Conservation (phyloP, 2,329 filamentous ascomycete genomes). For the Amauroascus verrucosus region DNA sequence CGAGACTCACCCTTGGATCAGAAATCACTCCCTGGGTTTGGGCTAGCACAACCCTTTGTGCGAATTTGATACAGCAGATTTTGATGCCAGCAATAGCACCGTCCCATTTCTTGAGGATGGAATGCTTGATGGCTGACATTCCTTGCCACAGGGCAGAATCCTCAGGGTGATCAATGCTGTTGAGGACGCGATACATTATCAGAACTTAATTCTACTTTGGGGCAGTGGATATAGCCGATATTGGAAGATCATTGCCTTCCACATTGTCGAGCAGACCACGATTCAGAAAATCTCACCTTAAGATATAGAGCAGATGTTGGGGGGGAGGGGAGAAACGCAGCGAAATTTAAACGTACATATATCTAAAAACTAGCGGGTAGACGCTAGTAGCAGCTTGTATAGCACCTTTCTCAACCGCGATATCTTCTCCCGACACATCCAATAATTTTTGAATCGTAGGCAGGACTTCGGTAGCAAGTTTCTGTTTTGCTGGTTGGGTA, state of each 20-base stretch:
- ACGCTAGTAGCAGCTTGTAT: slow-evolving; percentile 85
- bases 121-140: slow-evolving; percentile 79
- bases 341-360: slow-evolving; percentile 62
- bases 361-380: slow-evolving; percentile 82
- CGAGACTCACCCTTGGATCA: slow-evolving; percentile 64
- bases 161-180: slow-evolving; percentile 75
- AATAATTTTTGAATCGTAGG: slow-evolving; percentile 63
- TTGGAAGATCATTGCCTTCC: neutral
- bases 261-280: neutral
- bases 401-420: slow-evolving; percentile 69
- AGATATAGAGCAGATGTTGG: slow-evolving; percentile 14
- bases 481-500: slow-evolving; percentile 65
- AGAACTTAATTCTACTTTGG: slow-evolving; percentile 12
- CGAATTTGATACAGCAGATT: slow-evolving; percentile 95
- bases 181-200: slow-evolving; percentile 5
- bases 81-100: slow-evolving; percentile 62
- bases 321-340: slow-evolving; percentile 2
- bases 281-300: neutral
- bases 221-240: neutral
- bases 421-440: slow-evolving; percentile 64
- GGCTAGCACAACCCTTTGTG: slow-evolving; percentile 81
- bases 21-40: slow-evolving; percentile 75
- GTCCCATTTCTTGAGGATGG: slow-evolving; percentile 83
- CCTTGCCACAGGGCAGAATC: slow-evolving; percentile 76
- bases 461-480: slow-evolving; percentile 64